These are phyloP conservation scores for Lyophyllum atratum DNA, from an alignment of 768 basidiomycete genomes.

Conservation along the genomic window DNA sequence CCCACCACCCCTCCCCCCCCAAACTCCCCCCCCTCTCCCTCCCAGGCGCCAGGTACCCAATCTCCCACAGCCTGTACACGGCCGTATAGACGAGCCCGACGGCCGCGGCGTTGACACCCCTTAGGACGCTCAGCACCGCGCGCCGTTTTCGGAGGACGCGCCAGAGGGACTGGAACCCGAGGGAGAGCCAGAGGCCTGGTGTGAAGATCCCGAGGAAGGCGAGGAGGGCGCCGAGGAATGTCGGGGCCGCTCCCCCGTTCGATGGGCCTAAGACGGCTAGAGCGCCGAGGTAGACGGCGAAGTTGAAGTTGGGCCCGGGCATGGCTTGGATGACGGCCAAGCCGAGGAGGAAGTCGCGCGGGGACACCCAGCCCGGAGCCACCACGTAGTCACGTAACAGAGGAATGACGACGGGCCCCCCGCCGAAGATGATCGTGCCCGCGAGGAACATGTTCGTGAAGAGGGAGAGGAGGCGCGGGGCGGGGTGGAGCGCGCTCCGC, in stretches of 20 bases:
- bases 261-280: slow-evolving; percentile 32
- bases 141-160: slow-evolving; percentile 29
- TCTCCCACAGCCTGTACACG: too few relatives aligned
- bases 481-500: background rate
- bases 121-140: slow-evolving; percentile 30
- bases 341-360: slow-evolving; percentile 55
- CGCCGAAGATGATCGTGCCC: slow-evolving; percentile 52
- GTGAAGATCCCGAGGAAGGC: slow-evolving; percentile 52
- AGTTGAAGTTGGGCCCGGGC: slow-evolving; percentile 61
- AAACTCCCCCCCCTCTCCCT: too few relatives aligned
- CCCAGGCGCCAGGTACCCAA: too few relatives aligned
- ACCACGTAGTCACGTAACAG: slow-evolving; percentile 54
- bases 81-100: slow-evolving; percentile 34
- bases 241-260: slow-evolving; percentile 19
- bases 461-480: slow-evolving; percentile 14
- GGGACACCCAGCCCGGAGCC: slow-evolving; percentile 49
- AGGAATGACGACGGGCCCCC: slow-evolving; percentile 60
- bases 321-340: slow-evolving; percentile 50
- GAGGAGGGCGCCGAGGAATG: slow-evolving; percentile 44
- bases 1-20: too few relatives aligned
- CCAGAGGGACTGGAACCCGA: slow-evolving; percentile 39
- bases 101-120: slow-evolving; percentile 44
- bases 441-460: slow-evolving; percentile 51
- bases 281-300: slow-evolving; percentile 52
- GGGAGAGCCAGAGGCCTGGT: slow-evolving; percentile 43